These are phyloP conservation scores for Epichloe sibirici DNA, from an alignment of 2,329 filamentous ascomycete species.

Conservation along the genomic window DNA sequence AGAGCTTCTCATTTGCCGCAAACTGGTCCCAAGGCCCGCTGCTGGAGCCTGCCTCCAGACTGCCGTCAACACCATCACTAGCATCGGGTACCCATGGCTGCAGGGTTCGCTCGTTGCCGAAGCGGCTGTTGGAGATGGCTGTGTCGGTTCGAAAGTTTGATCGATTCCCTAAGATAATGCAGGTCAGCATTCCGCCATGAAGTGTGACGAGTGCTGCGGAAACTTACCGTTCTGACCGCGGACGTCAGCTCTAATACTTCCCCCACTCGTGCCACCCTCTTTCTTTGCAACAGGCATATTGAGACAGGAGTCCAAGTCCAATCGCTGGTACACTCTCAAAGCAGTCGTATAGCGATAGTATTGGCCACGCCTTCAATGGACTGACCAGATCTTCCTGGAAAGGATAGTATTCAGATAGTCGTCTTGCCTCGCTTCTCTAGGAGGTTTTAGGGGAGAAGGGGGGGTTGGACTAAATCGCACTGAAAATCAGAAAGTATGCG, in stretches of 20 bases:
- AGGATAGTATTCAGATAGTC: slow-evolving; percentile 6
- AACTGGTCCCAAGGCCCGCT: slow-evolving; percentile 79
- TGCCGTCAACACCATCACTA: slow-evolving; percentile 50
- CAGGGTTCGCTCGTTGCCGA: slow-evolving; percentile 59
- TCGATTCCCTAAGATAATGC: slow-evolving; percentile 41
- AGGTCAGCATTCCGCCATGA: background rate
- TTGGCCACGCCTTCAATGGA: slow-evolving; percentile 2
- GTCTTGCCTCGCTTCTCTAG: background rate
- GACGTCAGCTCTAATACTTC: slow-evolving; percentile 17
- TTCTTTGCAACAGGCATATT: slow-evolving; percentile 29
- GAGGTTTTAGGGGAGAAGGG: background rate
- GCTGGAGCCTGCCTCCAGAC: slow-evolving; percentile 50
- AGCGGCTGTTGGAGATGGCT: slow-evolving; percentile 68
- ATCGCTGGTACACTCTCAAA: slow-evolving; percentile 12
- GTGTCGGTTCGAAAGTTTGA: slow-evolving; percentile 72
- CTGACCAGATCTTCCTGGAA: slow-evolving; percentile 2
- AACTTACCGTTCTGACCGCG: slow-evolving; percentile 25
- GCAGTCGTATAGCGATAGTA: background rate
- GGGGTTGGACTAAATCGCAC: background rate
- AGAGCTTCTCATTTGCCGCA: slow-evolving; percentile 73
- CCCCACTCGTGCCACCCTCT: slow-evolving; percentile 22
- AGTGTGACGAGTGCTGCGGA: background rate
- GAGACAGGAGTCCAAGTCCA: slow-evolving; percentile 11
- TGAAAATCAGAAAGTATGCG: background rate
- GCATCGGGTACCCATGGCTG: slow-evolving; percentile 70